phyloP scores from a whole-genome alignment of 2,329 filamentous ascomycete species.

The Aureobasidium sp. region DNA sequence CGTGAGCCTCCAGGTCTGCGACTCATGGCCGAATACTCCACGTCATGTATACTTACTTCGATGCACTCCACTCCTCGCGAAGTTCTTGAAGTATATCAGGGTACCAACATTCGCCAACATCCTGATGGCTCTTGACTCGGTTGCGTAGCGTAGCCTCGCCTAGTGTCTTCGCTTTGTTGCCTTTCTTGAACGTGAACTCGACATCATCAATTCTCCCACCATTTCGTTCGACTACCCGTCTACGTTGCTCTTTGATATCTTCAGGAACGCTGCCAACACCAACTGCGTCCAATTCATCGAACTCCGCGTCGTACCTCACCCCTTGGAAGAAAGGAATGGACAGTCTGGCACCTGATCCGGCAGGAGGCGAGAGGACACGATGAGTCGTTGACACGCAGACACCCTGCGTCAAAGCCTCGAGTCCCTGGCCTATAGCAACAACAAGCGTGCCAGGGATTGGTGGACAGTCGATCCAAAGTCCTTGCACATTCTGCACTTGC shows the following conservation, averaged over 20 bases:
- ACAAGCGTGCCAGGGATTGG: slow-evolving; percentile 72
- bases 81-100: slow-evolving; percentile 38
- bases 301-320: slow-evolving; percentile 68
- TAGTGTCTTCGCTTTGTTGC: slow-evolving; percentile 33
- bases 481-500: slow-evolving; percentile 73
- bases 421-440: slow-evolving; percentile 78
- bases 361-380: slow-evolving; percentile 66
- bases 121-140: slow-evolving; percentile 76
- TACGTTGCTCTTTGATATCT: slow-evolving; percentile 55
- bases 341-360: slow-evolving; percentile 65
- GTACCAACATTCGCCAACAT: slow-evolving; percentile 72
- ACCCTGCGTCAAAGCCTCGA: slow-evolving; percentile 77
- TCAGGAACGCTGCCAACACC: slow-evolving; percentile 43
- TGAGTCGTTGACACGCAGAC: slow-evolving; percentile 79
- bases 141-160: slow-evolving; percentile 73
- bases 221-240: slow-evolving; percentile 49
- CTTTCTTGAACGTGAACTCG: slow-evolving; percentile 76
- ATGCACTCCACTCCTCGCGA: slow-evolving; percentile 26
- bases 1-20: no score
- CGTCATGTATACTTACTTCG: not conserved
- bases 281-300: slow-evolving; percentile 60
- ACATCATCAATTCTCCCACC: slow-evolving; percentile 62
- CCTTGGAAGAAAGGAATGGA: slow-evolving; percentile 87
- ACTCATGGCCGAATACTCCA: no score
- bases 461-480: slow-evolving; percentile 75